Evolutionary conservation across 2,329 filamentous ascomycete genomes (phyloP).

Genomic region (Magnaporthiopsis poae): DNA sequence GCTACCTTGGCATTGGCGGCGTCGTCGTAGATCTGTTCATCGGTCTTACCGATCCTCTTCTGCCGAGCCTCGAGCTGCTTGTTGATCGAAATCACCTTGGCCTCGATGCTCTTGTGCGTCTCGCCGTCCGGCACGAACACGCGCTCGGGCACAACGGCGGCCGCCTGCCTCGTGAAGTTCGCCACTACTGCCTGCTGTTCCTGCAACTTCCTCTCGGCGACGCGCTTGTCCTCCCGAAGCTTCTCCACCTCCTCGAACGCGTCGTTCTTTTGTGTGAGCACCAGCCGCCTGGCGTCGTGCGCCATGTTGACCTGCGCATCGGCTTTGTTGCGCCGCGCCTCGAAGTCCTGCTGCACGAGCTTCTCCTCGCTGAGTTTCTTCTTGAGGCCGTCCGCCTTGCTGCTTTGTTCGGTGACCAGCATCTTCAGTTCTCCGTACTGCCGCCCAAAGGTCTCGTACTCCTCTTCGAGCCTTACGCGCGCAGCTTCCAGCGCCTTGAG

Average conservation of each 20-base stretch:
- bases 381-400: slow-evolving; percentile 30
- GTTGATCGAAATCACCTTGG: slow-evolving; percentile 43
- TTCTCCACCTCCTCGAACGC: slow-evolving; percentile 43
- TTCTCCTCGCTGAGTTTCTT: slow-evolving; percentile 24
- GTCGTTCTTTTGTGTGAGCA: slow-evolving; percentile 52
- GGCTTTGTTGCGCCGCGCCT: slow-evolving; percentile 44
- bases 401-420: slow-evolving; percentile 38
- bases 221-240: slow-evolving; percentile 33
- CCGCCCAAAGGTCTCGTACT: slow-evolving; percentile 38
- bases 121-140: slow-evolving; percentile 56
- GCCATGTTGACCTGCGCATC: slow-evolving; percentile 41
- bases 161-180: slow-evolving; percentile 46
- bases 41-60: slow-evolving; percentile 49
- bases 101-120: slow-evolving; percentile 46
- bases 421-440: slow-evolving; percentile 45
- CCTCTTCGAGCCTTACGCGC: slow-evolving; percentile 41
- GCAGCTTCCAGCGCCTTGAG: slow-evolving; percentile 49
- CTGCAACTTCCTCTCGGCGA: slow-evolving; percentile 37
- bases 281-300: slow-evolving; percentile 39
- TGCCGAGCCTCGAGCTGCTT: slow-evolving; percentile 50
- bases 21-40: slow-evolving; percentile 52
- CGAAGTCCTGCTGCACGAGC: slow-evolving; percentile 26
- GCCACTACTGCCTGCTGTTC: slow-evolving; percentile 37
- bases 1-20: slow-evolving; percentile 28
- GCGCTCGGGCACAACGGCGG: slow-evolving; percentile 40